Base-by-base conservation (phyloP, 1,139 yeast genomes). In the Scheffersomyces parashehatae region DNA sequence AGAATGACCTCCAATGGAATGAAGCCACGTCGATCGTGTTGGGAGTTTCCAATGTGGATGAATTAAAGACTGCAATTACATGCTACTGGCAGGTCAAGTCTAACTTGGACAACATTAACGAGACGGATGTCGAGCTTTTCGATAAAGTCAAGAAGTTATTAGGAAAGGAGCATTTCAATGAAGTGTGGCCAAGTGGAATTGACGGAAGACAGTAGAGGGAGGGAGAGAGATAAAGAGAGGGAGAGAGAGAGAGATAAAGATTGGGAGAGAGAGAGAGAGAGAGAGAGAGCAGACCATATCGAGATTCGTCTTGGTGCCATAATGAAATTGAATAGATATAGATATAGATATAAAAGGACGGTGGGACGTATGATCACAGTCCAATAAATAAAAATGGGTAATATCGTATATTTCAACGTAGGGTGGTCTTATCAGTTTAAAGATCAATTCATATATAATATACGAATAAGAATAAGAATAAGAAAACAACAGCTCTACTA, bases 171-270 rank as follows among this genome's bases (percentile, higher is more conserved):
- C 87, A 82, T 52, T 62, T 77, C 46, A 79, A 86, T 57, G 88
- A 82, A 57, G 76, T 81, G 3, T 88, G 96, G 96, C 62, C 62
- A 5, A 83, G 91, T 55, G 95, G 95, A 1, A 77, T 81, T 28
- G 63, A 49, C 6, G 29, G 44, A 33, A 14, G 33, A 14, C 28
- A 14, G 43, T 26, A 12, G 32, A 32, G 28, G 15, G 26, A 14
- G 10, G 29, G n/a, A 31, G 20, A 28, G 15, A n/a, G 15, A 6
- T 5, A 31, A 9, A 31, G 34, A 38, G 34, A 36, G 13, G 15
- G 14, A 31, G 16, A 36, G 32, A 13, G 29, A 36, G 32, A 13
- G 29, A 36, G 32, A 13, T n/a, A n/a, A n/a, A n/a, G n/a, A n/a
- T n/a, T n/a, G 10, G 29, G n/a, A 31, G 20, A 28, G 15, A n/a